These are phyloP conservation scores for Ganoderma resinaceum DNA, from an alignment of 1,284 basidiomycete species.

Conservation along the genomic window DNA sequence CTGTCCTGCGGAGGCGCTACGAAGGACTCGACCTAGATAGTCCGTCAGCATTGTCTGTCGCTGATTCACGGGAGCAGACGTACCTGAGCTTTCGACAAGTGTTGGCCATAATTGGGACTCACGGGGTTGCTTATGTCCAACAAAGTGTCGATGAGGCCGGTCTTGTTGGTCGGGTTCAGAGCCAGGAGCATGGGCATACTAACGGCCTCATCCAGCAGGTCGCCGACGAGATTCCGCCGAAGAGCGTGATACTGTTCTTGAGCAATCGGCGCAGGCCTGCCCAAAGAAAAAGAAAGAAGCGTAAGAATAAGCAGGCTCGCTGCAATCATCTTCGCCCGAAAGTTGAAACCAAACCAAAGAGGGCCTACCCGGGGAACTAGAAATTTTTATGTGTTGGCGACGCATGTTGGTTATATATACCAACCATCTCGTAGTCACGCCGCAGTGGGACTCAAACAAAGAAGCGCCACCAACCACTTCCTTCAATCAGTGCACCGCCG, in stretches of 20 bases:
- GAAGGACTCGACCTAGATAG: constrained; percentile 40
- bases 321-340: not conserved
- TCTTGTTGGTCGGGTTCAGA: not conserved
- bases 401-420: not conserved
- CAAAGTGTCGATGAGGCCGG: constrained; percentile 12
- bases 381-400: not conserved
- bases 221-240: not conserved
- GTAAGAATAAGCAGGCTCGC: not conserved
- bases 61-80: not conserved
- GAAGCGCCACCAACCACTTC: not conserved
- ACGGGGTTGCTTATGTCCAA: constrained; percentile 26
- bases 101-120: constrained; percentile 19
- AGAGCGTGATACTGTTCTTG: not conserved
- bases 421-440: not conserved
- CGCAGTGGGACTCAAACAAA: not conserved
- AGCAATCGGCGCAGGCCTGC: not conserved
- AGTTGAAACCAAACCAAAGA: not conserved
- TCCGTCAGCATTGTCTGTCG: not conserved
- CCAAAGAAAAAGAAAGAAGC: not conserved
- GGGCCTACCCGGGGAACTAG: not conserved
- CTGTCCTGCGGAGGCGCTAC: constrained; percentile 36
- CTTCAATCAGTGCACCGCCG: not conserved
- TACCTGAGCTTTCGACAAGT: constrained; percentile 21
- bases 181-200: constrained; percentile 1
- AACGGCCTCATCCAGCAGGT: not conserved